These are phyloP conservation scores for Cucurbitaria berberidis DNA, from an alignment of 2,329 filamentous ascomycete species.

Conservation along the genomic window DNA sequence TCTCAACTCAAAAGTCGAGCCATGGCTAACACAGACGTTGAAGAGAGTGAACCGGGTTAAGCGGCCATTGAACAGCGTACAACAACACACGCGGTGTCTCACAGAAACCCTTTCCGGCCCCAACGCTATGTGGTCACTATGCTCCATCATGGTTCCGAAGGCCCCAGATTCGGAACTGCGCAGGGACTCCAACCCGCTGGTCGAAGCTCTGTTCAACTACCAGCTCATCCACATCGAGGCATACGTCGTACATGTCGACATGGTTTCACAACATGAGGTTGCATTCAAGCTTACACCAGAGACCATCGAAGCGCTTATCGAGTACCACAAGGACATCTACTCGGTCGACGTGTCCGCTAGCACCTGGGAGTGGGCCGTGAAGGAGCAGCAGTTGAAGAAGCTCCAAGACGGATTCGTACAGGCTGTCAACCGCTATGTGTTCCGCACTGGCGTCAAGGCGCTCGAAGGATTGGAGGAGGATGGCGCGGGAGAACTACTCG, in stretches of 20 bases:
- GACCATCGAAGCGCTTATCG: slow-evolving; percentile 89
- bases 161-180: slow-evolving; percentile 83
- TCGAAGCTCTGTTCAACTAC: slow-evolving; percentile 91
- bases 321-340: slow-evolving; percentile 96
- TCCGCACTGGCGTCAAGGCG: slow-evolving; percentile 83
- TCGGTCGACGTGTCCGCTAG: slow-evolving; percentile 86
- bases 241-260: slow-evolving; percentile 98
- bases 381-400: slow-evolving; percentile 95
- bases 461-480: slow-evolving; percentile 97
- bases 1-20: slow-evolving; percentile 87
- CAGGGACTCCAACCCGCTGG: slow-evolving; percentile 79
- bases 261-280: slow-evolving; percentile 96
- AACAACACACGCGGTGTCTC: slow-evolving; percentile 93
- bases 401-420: slow-evolving; percentile 96
- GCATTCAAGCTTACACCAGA: slow-evolving; percentile 97
- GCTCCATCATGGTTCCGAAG: slow-evolving; percentile 91
- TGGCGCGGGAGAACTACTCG: slow-evolving; percentile 89
- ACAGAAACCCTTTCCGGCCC: slow-evolving; percentile 90
- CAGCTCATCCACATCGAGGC: slow-evolving; percentile 93
- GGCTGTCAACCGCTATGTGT: slow-evolving; percentile 96
- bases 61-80: slow-evolving; percentile 94
- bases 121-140: slow-evolving; percentile 93
- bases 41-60: slow-evolving; percentile 98
- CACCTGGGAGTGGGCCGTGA: slow-evolving; percentile 95
- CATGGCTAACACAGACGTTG: slow-evolving; percentile 94